Percentiles rank a stretch among this genome's conserved stretches.
These are phyloP conservation scores for Cylindrotheca closterium DNA, from an alignment of 108 stramenopile species.

Conservation along the genomic window DNA sequence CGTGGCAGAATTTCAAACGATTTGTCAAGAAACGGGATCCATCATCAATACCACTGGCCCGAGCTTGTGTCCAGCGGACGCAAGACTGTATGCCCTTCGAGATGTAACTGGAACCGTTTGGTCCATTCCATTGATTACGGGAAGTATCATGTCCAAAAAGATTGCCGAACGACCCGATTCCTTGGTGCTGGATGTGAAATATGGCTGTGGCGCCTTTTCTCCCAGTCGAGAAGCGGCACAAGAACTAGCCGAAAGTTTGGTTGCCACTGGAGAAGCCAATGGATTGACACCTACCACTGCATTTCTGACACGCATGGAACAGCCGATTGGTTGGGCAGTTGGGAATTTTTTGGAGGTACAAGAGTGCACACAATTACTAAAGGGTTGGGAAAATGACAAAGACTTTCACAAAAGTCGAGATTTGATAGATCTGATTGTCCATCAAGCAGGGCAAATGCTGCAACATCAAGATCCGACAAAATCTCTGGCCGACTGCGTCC, in stretches of 20 bases:
- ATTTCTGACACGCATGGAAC: slow-evolving; percentile 81
- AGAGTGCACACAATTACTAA: slow-evolving; percentile 76
- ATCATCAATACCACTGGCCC: slow-evolving; percentile 60
- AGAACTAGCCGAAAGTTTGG: slow-evolving; percentile 58
- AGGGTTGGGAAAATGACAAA: slow-evolving; percentile 12
- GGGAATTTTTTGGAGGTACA: slow-evolving; percentile 85
- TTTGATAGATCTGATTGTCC: slow-evolving; percentile 57
- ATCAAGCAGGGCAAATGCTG: slow-evolving; percentile 79
- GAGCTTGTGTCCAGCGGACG: slow-evolving; percentile 70
- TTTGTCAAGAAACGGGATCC: slow-evolving; percentile 53
- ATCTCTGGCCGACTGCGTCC: slow-evolving; percentile 43
- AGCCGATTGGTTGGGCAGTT: slow-evolving; percentile 63
- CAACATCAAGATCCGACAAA: slow-evolving; percentile 35
- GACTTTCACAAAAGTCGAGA: slow-evolving; percentile 27
- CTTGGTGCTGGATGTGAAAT: slow-evolving; percentile 81
- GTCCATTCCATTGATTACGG: slow-evolving; percentile 68
- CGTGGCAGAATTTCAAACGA: slow-evolving; percentile 46
- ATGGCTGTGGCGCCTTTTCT: slow-evolving; percentile 70
- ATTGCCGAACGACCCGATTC: slow-evolving; percentile 80
- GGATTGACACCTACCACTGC: slow-evolving; percentile 67
- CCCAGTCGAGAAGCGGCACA: slow-evolving; percentile 51
- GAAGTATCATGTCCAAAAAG: slow-evolving; percentile 83
- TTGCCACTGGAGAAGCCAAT: slow-evolving; percentile 68
- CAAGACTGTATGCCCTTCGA: slow-evolving; percentile 78
- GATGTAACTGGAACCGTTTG: slow-evolving; percentile 83